Evolutionary conservation across 2,329 filamentous ascomycete species (phyloP).

Genomic region (Diaporthe caulivora): DNA sequence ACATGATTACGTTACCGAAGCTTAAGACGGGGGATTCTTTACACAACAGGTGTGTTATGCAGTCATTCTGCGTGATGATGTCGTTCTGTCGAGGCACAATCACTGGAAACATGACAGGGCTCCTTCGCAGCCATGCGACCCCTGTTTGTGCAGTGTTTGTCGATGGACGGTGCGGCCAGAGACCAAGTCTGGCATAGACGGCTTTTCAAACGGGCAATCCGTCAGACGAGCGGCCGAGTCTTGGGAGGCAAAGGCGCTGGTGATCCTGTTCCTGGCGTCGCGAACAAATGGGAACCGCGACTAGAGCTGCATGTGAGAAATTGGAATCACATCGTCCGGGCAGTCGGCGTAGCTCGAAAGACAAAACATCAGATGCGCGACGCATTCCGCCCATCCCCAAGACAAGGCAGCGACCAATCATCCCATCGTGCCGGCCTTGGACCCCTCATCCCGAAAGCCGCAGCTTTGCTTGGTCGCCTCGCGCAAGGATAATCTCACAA

Average conservation of each 20-base stretch:
- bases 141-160: conserved; percentile 2
- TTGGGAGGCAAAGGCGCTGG: not conserved
- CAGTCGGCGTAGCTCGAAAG: conserved; percentile 23
- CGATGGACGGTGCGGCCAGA: not conserved
- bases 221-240: conserved; percentile 21
- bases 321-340: conserved; percentile 29
- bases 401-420: conserved; percentile 26
- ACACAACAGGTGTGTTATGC: not conserved
- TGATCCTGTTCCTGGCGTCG: conserved; percentile 19
- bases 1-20: conserved; percentile 9
- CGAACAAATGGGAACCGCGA: conserved; percentile 4
- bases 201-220: conserved; percentile 18
- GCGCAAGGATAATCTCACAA: conserved; percentile 2
- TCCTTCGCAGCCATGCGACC: conserved; percentile 24
- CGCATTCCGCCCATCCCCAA: conserved; percentile 13
- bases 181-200: conserved; percentile 14
- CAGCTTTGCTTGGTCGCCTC: conserved; percentile 24
- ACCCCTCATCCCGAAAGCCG: conserved; percentile 15
- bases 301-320: conserved; percentile 30
- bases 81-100: conserved; percentile 11
- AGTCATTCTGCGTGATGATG: conserved; percentile 28
- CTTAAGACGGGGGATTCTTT: conserved; percentile 8
- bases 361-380: conserved; percentile 14
- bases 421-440: not conserved
- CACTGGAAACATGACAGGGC: not conserved